phyloP scores from a whole-genome alignment of 2,329 filamentous ascomycete genomes.

The Gaeumannomyces sp. region DNA sequence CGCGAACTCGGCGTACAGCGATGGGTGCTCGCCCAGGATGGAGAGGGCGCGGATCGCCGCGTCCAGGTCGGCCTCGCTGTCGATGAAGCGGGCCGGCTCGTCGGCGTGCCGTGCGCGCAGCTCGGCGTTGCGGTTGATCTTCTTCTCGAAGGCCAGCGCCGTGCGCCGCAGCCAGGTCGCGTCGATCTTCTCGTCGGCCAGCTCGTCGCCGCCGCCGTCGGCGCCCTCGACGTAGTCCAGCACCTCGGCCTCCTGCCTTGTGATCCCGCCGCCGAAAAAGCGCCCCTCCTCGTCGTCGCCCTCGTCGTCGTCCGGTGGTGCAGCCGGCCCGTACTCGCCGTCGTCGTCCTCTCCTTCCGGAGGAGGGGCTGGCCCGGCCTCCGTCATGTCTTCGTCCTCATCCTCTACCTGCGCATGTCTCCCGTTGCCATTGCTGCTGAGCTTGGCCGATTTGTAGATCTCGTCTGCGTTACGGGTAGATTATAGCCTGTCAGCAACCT shows the following conservation, averaged over 20 bases:
- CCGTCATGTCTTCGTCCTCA: slow-evolving; percentile 36
- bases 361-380: slow-evolving; percentile 43
- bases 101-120: slow-evolving; percentile 77
- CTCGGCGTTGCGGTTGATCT: slow-evolving; percentile 85
- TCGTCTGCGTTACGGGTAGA: slow-evolving; percentile 38
- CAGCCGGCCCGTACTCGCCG: slow-evolving; percentile 35
- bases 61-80: slow-evolving; percentile 82
- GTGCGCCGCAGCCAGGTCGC: slow-evolving; percentile 74
- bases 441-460: slow-evolving; percentile 57
- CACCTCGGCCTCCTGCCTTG: slow-evolving; percentile 70
- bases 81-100: slow-evolving; percentile 77
- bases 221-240: slow-evolving; percentile 76
- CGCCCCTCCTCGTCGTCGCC: slow-evolving; percentile 82
- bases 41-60: slow-evolving; percentile 80
- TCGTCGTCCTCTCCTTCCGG: slow-evolving; percentile 41
- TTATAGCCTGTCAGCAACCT: background rate
- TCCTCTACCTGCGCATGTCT: slow-evolving; percentile 37
- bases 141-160: slow-evolving; percentile 80
- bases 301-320: slow-evolving; percentile 41
- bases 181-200: slow-evolving; percentile 67
- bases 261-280: slow-evolving; percentile 92
- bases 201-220: slow-evolving; percentile 37
- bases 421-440: slow-evolving; percentile 35
- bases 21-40: slow-evolving; percentile 79
- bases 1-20: slow-evolving; percentile 75